Evolutionary conservation across 805 yeast genomes (phyloP).

Genomic region (Wickerhamomyces bovis): DNA sequence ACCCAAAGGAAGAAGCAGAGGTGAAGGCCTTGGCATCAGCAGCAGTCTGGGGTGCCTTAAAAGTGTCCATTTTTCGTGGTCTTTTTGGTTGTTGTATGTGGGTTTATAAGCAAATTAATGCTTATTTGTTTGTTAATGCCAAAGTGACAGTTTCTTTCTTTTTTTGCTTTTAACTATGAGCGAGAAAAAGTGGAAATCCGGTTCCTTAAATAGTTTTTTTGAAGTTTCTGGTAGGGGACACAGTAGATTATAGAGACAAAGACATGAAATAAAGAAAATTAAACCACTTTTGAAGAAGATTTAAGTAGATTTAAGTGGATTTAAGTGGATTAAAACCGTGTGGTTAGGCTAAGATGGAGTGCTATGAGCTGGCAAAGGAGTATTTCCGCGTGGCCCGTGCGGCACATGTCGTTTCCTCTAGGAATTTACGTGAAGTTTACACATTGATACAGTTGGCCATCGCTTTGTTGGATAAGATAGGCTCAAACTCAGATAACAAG

Average conservation of each 20-base stretch:
- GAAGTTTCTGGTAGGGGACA: not conserved
- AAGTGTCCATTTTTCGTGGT: conserved; percentile 18
- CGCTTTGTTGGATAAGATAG: conserved; percentile 3
- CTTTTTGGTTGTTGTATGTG: not conserved
- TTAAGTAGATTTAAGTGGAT: too few relatives aligned
- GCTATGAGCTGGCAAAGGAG: not conserved
- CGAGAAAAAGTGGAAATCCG: conserved; percentile 6
- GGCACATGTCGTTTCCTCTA: not conserved
- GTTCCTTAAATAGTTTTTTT: conserved; percentile 7
- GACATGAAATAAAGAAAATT: too few relatives aligned
- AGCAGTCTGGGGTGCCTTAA: conserved; percentile 25
- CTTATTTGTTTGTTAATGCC: not conserved
- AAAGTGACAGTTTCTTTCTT: not conserved
- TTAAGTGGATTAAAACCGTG: too few relatives aligned
- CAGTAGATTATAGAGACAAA: too few relatives aligned
- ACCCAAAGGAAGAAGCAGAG: conserved; percentile 21
- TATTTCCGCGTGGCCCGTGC: not conserved
- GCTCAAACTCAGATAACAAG: conserved; percentile 1
- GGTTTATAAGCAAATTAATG: not conserved
- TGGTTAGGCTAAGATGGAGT: not conserved
- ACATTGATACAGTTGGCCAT: conserved; percentile 4
- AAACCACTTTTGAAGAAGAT: too few relatives aligned
- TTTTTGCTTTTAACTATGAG: not conserved
- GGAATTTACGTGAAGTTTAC: conserved; percentile 1
- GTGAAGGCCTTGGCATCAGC: conserved; percentile 26